phyloP scores from a whole-genome alignment of 139 green algal species.

The Picocystis salinarum region DNA sequence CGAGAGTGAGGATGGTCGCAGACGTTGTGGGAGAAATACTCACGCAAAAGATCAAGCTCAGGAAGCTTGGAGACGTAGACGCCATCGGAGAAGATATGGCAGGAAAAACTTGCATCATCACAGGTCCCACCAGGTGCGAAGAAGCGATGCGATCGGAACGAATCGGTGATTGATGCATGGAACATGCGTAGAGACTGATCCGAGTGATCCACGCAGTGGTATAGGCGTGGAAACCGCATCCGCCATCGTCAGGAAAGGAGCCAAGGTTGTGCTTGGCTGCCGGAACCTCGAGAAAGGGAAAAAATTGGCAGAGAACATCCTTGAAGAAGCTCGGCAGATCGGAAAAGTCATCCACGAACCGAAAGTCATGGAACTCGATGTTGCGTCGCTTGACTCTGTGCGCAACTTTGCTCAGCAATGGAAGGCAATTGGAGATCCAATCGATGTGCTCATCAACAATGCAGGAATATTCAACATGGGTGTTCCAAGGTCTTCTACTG shows the following conservation, averaged over 20 bases:
- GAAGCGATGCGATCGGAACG: background rate
- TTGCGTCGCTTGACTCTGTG: constrained; percentile 52
- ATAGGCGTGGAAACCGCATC: constrained; percentile 50
- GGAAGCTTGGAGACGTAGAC: constrained; percentile 24
- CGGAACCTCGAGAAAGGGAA: constrained; percentile 25
- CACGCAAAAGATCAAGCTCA: too few species aligned
- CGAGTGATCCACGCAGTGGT: constrained; percentile 26
- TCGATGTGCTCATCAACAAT: constrained; percentile 79
- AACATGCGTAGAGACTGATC: background rate
- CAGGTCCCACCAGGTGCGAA: constrained; percentile 49
- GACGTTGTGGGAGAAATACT: too few species aligned
- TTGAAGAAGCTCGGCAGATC: constrained; percentile 5
- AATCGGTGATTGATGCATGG: background rate
- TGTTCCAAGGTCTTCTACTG: constrained; percentile 10
- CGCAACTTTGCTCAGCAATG: constrained; percentile 37
- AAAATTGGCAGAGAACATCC: constrained; percentile 20
- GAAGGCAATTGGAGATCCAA: constrained; percentile 18
- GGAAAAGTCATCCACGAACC: constrained; percentile 4
- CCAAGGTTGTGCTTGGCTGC: constrained; percentile 52
- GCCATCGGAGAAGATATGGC: constrained; percentile 22
- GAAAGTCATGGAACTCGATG: constrained; percentile 52
- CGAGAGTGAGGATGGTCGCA: too few species aligned
- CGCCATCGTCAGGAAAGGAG: constrained; percentile 27
- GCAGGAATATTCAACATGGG: constrained; percentile 59
- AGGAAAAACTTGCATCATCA: constrained; percentile 43